Evolutionary conservation across 441 rosid species (phyloP), one percentile per base, ranked within the genome.

Genomic region (Adansonia gregorii): DNA sequence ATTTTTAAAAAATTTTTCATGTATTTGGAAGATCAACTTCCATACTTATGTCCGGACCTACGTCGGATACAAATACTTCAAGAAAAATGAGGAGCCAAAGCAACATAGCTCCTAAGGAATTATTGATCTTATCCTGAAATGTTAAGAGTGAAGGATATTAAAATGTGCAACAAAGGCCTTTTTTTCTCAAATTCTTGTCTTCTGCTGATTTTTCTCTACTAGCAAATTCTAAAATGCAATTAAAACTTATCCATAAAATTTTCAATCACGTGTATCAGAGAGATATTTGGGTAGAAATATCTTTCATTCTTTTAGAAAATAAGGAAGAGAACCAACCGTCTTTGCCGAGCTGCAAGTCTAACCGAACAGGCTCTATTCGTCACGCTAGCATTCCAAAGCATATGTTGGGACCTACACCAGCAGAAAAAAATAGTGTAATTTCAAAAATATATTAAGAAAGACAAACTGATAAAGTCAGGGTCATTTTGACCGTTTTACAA

Each of bases 351-450:
- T 51, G 56, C 56, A 49, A n/a, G 74, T 48, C 67, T 35, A 48
- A 20, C 39, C 10, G 58, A 52, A 78, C 68, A 60, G 67, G 8
- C 31, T 39, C 54, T 19, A 63, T 51, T 35, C 51, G 65, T 45
- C 19, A 78, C 39, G 78, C 81, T 84, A 91, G 85, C 90, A 88
- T 82, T 88, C 90, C 45, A 81, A 77, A 43, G 94, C 87, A 83
- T 80, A 82, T 31, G 92, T 81, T 43, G 87, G 91, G 15, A 87
- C 90, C 94, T 91, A 64, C 78, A 82, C 76, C 41, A 75, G 8
- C 35, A 7, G 22, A 55, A 75, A 55, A 73, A 70, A 51, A 27
- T 69, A 2, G 15, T 61, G 8, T 52, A 41, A 27, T 52, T 7
- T 5, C 55, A 43, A 59, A 19, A 12, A 58, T 8, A 35, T 49